A percentile compares a stretch with the other conserved stretches of the same genome.
phyloP scores from a whole-genome alignment of 108 stramenopile genomes.

The Skeletonema marinoi region DNA sequence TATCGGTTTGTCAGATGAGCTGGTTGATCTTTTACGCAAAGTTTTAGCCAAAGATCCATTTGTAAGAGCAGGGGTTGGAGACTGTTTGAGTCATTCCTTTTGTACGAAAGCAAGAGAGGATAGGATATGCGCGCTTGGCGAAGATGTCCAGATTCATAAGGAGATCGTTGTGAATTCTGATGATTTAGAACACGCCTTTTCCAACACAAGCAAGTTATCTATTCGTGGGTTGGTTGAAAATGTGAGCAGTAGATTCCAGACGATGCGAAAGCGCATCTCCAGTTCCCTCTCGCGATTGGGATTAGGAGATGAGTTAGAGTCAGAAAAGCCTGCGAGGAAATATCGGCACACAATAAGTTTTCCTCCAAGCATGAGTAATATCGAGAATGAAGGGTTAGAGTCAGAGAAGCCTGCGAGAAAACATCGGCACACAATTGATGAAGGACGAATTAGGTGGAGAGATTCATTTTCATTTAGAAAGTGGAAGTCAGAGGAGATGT shows the following conservation, averaged over 20 bases:
- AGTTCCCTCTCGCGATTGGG: background rate
- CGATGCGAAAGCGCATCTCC: background rate
- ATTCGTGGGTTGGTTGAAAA: background rate
- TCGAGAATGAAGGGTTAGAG: background rate
- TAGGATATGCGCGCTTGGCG: constrained; percentile 39
- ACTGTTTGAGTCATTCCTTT: constrained; percentile 82
- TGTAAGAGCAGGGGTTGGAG: constrained; percentile 79
- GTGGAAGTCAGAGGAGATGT: background rate
- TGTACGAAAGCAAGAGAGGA: constrained; percentile 56
- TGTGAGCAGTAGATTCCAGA: background rate
- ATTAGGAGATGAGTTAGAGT: background rate
- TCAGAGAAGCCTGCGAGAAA: background rate
- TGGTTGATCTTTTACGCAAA: constrained; percentile 63
- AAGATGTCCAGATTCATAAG: background rate
- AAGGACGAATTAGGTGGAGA: background rate
- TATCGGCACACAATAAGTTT: background rate
- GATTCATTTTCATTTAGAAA: background rate
- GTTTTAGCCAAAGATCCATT: constrained; percentile 73
- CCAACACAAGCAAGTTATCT: background rate
- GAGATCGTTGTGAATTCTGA: background rate
- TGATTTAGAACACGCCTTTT: background rate
- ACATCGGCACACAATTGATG: background rate
- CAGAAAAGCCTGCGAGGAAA: background rate
- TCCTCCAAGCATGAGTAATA: background rate
- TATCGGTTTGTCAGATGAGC: constrained; percentile 50